Conservation (phyloP, 1,284 basidiomycete species). For the Kalmanozyma brasiliensis region DNA sequence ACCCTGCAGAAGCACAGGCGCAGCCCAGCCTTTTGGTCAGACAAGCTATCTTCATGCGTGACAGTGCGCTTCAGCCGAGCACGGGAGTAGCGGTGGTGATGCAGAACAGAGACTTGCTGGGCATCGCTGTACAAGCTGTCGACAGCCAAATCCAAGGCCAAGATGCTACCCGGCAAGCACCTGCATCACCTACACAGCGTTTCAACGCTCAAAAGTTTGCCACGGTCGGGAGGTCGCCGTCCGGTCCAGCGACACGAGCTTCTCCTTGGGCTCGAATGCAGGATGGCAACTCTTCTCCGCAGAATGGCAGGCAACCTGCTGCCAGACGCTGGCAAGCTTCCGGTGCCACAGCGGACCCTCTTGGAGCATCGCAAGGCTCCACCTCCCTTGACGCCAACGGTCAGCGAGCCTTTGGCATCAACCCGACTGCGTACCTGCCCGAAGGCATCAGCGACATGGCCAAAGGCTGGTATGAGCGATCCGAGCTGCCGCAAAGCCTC, state of each 20-base stretch:
- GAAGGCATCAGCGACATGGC: constrained; percentile 57
- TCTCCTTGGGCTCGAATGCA: constrained; percentile 27
- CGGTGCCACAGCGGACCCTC: constrained; percentile 9
- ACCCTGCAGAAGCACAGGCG: constrained; percentile 29
- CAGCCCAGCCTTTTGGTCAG: constrained; percentile 39
- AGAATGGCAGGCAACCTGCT: background rate
- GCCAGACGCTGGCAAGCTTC: constrained; percentile 14
- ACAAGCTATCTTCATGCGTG: constrained; percentile 45
- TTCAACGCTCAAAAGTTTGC: constrained; percentile 27
- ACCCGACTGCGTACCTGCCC: constrained; percentile 45
- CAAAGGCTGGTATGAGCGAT: constrained; percentile 55
- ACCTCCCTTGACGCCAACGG: constrained; percentile 4
- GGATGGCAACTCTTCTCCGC: background rate
- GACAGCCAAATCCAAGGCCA: constrained; percentile 3
- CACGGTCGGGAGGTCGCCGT: constrained; percentile 28
- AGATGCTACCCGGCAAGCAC: background rate
- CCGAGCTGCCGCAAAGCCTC: constrained; percentile 45
- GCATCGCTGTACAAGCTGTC: constrained; percentile 19
- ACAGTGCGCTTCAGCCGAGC: constrained; percentile 26
- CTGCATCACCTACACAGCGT: constrained; percentile 10
- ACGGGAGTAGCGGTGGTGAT: constrained; percentile 49
- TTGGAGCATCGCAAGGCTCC: constrained; percentile 11
- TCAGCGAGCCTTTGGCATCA: constrained; percentile 33
- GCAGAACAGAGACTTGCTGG: constrained; percentile 50
- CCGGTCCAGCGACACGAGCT: constrained; percentile 7